phyloP scores from a whole-genome alignment of 257 asterid species.

The Nicotiana undulata region DNA sequence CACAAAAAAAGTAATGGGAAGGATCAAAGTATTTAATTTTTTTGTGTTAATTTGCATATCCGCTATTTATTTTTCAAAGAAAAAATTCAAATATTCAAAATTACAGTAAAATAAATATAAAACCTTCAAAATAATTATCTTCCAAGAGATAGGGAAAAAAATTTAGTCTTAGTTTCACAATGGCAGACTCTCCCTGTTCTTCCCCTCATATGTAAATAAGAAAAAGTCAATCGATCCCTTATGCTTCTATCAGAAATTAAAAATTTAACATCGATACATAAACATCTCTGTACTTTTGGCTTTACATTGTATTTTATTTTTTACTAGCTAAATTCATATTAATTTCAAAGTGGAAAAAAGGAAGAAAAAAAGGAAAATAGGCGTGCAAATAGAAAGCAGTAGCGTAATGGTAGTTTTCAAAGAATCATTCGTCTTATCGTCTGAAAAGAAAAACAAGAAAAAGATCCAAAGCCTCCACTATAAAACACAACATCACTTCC shows the following conservation, averaged over 20 bases:
- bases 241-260: background rate
- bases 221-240: background rate
- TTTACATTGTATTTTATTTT: background rate
- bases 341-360: background rate
- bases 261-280: background rate
- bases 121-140: too few species aligned
- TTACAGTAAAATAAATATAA: too few species aligned
- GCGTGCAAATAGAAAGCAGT: background rate
- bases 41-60: too few species aligned
- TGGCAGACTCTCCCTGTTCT: too few species aligned
- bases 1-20: too few species aligned
- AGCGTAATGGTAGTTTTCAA: background rate
- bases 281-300: background rate
- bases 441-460: background rate
- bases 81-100: too few species aligned
- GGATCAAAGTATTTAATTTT: too few species aligned
- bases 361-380: background rate
- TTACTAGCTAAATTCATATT: background rate
- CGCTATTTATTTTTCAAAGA: too few species aligned
- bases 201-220: too few species aligned
- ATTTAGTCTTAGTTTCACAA: too few species aligned
- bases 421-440: background rate
- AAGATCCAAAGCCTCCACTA: background rate
- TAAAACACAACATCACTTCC: background rate
- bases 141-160: too few species aligned